Conservation (phyloP, 2,329 filamentous ascomycete genomes). For the Xylaria multiplex region DNA sequence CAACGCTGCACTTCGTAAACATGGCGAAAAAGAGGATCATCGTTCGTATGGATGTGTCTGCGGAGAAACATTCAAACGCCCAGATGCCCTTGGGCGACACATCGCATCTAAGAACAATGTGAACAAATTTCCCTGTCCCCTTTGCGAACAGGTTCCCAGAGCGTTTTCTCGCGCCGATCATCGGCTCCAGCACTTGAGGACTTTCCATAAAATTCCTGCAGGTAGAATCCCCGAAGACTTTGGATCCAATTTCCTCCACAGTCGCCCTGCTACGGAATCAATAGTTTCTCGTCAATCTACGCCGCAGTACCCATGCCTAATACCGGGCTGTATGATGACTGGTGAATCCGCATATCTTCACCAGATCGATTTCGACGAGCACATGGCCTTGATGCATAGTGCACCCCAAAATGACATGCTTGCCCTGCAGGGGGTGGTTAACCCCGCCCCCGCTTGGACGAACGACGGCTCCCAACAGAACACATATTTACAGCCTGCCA, state of each 20-base stretch:
- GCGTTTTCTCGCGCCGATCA: conserved; percentile 36
- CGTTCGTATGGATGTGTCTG: conserved; percentile 34
- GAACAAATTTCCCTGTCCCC: conserved; percentile 22
- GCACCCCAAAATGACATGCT: not conserved
- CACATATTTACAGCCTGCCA: not conserved
- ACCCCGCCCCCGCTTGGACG: not conserved
- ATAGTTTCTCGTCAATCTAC: not conserved
- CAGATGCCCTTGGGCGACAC: conserved; percentile 34
- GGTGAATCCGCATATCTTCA: conserved; percentile 19
- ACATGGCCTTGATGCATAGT: conserved; percentile 9
- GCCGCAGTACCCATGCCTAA: conserved; percentile 16
- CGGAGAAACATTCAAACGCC: conserved; percentile 26
- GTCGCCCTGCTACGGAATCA: not conserved
- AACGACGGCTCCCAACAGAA: conserved; percentile 2
- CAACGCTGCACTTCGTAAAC: conserved; percentile 15
- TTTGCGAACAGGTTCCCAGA: conserved; percentile 27
- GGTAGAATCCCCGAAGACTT: conserved; percentile 25
- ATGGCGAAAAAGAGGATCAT: conserved; percentile 20
- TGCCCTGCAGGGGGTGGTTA: not conserved
- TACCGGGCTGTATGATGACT: conserved; percentile 15
- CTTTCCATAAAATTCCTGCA: conserved; percentile 27
- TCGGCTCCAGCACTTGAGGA: conserved; percentile 35
- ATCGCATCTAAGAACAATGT: conserved; percentile 27
- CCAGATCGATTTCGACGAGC: conserved; percentile 27
- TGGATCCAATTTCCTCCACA: not conserved